phyloP scores from a whole-genome alignment of 2,329 filamentous ascomycete species.

The Pseudopyricularia javanii region DNA sequence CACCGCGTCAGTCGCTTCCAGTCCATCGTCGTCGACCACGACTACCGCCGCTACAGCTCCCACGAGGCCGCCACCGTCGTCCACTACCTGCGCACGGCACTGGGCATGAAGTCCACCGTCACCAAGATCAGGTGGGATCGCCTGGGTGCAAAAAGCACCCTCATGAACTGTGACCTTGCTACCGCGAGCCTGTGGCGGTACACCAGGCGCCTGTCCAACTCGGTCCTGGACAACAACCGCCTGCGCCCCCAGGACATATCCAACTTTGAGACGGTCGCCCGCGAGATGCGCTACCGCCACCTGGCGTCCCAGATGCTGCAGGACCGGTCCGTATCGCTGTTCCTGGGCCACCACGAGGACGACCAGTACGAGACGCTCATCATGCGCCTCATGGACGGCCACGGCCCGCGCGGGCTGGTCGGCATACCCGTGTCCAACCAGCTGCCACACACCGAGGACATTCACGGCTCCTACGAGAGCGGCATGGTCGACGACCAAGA shows the following conservation, averaged over 20 bases:
- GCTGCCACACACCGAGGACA: conserved; percentile 74
- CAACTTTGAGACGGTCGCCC: conserved; percentile 68
- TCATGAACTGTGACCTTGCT: background rate
- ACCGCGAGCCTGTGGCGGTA: background rate
- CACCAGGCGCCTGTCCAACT: conserved; percentile 3
- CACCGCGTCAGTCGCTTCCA: conserved; percentile 27
- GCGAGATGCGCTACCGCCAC: conserved; percentile 58
- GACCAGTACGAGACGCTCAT: conserved; percentile 87
- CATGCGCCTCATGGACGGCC: conserved; percentile 60
- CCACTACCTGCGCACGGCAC: conserved; percentile 12
- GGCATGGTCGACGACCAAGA: conserved; percentile 39
- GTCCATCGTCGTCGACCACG: conserved; percentile 45
- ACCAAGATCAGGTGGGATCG: conserved; percentile 34
- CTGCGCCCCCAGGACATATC: conserved; percentile 19
- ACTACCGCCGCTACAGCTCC: conserved; percentile 36
- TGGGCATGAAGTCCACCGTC: conserved; percentile 20
- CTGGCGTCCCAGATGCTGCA: conserved; percentile 50
- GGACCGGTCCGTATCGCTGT: conserved; percentile 41
- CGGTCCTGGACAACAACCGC: conserved; percentile 7
- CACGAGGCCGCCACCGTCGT: conserved; percentile 38
- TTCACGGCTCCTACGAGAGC: conserved; percentile 60
- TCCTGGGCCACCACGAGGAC: conserved; percentile 79
- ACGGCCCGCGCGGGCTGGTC: conserved; percentile 55
- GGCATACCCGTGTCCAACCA: conserved; percentile 53
- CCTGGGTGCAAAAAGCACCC: background rate